Base-by-base conservation (phyloP, 2,329 filamentous ascomycete species). In the Claviceps sp. region DNA sequence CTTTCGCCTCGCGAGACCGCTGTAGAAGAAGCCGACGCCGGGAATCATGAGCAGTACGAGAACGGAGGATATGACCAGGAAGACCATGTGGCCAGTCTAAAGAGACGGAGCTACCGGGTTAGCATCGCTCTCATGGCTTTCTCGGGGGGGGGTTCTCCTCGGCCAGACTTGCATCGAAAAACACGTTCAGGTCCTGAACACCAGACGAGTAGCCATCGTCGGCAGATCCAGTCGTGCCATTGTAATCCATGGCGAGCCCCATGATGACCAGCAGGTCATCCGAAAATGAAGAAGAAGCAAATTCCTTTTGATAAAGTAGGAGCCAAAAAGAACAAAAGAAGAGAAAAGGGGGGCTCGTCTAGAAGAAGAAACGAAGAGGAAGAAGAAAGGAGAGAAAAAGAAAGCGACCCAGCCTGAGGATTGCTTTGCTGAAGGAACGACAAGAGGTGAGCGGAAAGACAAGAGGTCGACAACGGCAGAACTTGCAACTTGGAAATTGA, bases 11-110 rank as follows among this genome's bases (percentile, higher is more conserved):
- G 89, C 88, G 16, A 95, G 83, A 57, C 89, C 89, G 44, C 87
- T 91, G 74, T 95, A 95, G 77, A 95, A 95, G 76, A 95, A 93
- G 50, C 88, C 89, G 63, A 95, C 89, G 53, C 89, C 89, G 40
- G 89, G 89, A 66, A 95, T 89, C 89, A 95, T 95, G 64, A 95
- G 81, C 60, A 95, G 74, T 53, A 95, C 89, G 48, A 95, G 79
- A 16, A 86, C 87, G 3, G 88, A 79, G 37, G 80, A 81, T 50
- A 81, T 80, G 61, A 89, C 74, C 63, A 95, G 79, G 84, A 87
- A 95, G 53, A 84, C 80, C 62, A 95, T 81, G 70, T 95, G 82
- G 63, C 89, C 89, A 54, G 82, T 77, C 84, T 91, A 54, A 13
- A 43, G 18, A 18, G 11, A 4, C 6, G 13, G 36, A 16, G 30